Conservation (phyloP, 495 filamentous ascomycete species). For the Clohesyomyces aquaticus region DNA sequence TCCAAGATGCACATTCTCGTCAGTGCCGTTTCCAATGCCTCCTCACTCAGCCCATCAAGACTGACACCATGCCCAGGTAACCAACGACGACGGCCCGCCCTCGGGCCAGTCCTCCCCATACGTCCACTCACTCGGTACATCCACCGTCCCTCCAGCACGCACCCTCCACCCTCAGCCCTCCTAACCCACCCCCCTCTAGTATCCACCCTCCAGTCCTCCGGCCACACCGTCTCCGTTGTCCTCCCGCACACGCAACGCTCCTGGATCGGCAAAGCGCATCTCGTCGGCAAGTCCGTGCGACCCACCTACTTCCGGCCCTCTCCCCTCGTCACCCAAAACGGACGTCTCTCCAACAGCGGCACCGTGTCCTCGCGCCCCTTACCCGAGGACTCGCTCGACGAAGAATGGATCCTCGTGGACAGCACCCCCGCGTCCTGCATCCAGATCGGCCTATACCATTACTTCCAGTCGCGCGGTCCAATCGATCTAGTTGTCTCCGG, state of each 20-base stretch:
- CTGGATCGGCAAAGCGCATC: constrained; percentile 98
- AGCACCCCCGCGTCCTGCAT: constrained; percentile 86
- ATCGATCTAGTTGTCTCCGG: constrained; percentile 88
- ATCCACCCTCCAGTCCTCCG: constrained; percentile 70
- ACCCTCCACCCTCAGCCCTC: constrained; percentile 76
- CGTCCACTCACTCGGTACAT: constrained; percentile 79
- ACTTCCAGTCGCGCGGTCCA: constrained; percentile 75
- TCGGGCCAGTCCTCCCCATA: constrained; percentile 90
- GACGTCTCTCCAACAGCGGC: constrained; percentile 63
- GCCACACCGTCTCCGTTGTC: constrained; percentile 85
- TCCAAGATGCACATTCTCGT: constrained; percentile 40
- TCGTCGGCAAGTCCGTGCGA: constrained; percentile 81
- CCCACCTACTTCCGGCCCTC: constrained; percentile 83
- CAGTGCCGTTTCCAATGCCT: not conserved
- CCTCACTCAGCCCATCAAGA: not conserved
- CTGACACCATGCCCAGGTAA: constrained; percentile 55
- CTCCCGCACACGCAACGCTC: constrained; percentile 90
- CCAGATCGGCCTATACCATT: constrained; percentile 87
- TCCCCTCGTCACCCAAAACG: constrained; percentile 53
- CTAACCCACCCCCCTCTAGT: constrained; percentile 85
- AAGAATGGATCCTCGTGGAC: constrained; percentile 93
- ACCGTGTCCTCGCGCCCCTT: constrained; percentile 61
- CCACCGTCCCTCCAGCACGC: constrained; percentile 65
- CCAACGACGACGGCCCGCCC: constrained; percentile 96
- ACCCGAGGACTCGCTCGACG: constrained; percentile 57